These are phyloP conservation scores for Pseudogymnoascus sp. DNA, from an alignment of 2,329 filamentous ascomycete species.

Conservation along the genomic window DNA sequence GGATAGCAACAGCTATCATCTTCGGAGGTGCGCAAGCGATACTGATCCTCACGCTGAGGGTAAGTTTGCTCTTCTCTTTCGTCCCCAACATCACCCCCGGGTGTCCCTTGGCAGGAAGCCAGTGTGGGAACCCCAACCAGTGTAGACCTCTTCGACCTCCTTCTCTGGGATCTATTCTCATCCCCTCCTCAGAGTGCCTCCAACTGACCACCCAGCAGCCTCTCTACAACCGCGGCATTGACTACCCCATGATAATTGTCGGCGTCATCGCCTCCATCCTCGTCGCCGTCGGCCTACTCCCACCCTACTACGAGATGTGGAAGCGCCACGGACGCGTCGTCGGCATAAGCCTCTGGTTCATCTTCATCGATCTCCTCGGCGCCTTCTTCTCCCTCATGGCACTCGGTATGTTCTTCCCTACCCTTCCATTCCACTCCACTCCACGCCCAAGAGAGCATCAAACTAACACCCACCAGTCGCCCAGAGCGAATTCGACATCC, in stretches of 20 bases:
- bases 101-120: slow-evolving; percentile 8
- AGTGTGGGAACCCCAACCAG: background rate
- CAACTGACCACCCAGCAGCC: slow-evolving; percentile 30
- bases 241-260: slow-evolving; percentile 45
- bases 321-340: slow-evolving; percentile 53
- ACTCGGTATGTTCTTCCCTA: slow-evolving; percentile 36
- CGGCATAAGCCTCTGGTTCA: slow-evolving; percentile 50
- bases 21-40: slow-evolving; percentile 47
- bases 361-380: slow-evolving; percentile 50
- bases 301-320: slow-evolving; percentile 53
- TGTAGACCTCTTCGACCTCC: background rate
- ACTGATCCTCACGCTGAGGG: slow-evolving; percentile 48
- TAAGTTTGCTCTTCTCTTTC: slow-evolving; percentile 24
- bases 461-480: slow-evolving; percentile 35
- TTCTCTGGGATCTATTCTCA: background rate
- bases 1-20: slow-evolving; percentile 30
- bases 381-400: slow-evolving; percentile 57
- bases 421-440: background rate
- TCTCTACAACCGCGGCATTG: slow-evolving; percentile 43
- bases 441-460: background rate
- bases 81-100: background rate
- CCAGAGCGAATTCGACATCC: slow-evolving; percentile 51
- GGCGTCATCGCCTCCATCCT: slow-evolving; percentile 50
- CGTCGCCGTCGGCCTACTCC: slow-evolving; percentile 46
- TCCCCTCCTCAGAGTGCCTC: background rate